phyloP scores from a whole-genome alignment of 129 eudicot species.

The Arctium minus region DNA sequence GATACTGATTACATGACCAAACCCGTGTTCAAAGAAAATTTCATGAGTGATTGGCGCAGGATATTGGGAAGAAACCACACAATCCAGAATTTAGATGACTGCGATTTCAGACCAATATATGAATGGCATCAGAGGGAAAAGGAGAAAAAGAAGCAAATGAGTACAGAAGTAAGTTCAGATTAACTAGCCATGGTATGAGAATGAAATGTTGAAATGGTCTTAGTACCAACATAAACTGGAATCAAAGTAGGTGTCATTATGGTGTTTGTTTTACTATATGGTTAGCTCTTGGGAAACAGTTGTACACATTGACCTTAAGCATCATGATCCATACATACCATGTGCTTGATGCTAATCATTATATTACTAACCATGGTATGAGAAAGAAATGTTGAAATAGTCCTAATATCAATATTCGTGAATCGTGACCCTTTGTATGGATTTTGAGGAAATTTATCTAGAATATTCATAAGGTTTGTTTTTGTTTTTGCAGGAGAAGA shows the following conservation, averaged over 20 bases:
- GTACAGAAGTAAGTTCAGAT: conserved; percentile 57
- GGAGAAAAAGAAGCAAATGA: conserved; percentile 99
- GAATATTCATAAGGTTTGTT: neutral
- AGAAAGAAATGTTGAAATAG: neutral
- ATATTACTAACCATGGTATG: neutral
- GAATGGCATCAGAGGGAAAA: conserved; percentile 96
- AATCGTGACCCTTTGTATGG: neutral
- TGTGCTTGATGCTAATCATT: neutral
- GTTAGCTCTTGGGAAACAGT: neutral
- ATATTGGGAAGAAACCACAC: conserved; percentile 82
- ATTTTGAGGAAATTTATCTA: neutral
- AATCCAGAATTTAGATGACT: conserved; percentile 73
- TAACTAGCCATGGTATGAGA: neutral
- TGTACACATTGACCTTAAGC: neutral
- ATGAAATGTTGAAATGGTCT: neutral
- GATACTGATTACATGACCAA: conserved; percentile 89
- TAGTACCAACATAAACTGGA: neutral
- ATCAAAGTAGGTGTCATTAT: neutral
- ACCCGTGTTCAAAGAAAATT: conserved; percentile 73
- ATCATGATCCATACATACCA: neutral
- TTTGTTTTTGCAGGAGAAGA: conserved; percentile 71
- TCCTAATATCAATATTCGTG: neutral
- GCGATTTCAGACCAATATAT: conserved; percentile 81
- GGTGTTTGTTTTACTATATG: neutral
- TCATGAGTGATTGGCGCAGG: conserved; percentile 85